These are phyloP conservation scores for Umbilicaria muhlenbergii DNA, from an alignment of 495 filamentous ascomycete species.

Conservation along the genomic window DNA sequence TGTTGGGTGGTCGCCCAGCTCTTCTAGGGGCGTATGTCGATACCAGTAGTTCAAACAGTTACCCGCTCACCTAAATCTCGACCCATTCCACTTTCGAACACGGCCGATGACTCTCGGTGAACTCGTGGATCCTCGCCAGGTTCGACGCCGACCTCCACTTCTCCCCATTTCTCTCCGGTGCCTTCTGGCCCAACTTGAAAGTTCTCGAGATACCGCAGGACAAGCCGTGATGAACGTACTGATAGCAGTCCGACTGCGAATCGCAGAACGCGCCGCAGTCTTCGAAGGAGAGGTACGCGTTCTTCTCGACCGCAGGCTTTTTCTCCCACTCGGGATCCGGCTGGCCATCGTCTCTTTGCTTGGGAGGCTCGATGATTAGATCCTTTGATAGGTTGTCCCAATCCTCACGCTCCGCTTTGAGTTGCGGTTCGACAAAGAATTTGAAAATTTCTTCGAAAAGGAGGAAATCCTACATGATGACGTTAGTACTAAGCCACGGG, in stretches of 20 bases:
- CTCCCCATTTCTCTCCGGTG: too few species aligned
- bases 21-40: too few species aligned
- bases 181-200: too few species aligned
- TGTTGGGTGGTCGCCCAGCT: too few species aligned
- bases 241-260: constrained; percentile 15
- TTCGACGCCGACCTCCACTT: too few species aligned
- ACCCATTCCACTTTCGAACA: too few species aligned
- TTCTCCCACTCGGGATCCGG: constrained; percentile 13
- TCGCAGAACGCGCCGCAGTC: constrained; percentile 28
- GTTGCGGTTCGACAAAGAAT: constrained; percentile 22
- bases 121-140: too few species aligned
- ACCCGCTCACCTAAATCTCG: too few species aligned
- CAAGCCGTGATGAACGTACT: constrained; percentile 1
- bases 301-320: constrained; percentile 19
- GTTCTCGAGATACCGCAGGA: too few species aligned
- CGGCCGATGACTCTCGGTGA: too few species aligned
- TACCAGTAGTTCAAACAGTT: too few species aligned
- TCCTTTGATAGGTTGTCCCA: constrained; percentile 35
- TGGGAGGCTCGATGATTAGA: constrained; percentile 22
- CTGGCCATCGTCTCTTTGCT: constrained; percentile 11
- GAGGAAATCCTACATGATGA: constrained; percentile 14
- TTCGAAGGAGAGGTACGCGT: constrained; percentile 24
- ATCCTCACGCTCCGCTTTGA: constrained; percentile 21
- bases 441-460: constrained; percentile 31
- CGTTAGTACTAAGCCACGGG: neutral